phyloP scores from a whole-genome alignment of 148 eudicot species.

The Dysphania ambrosioides region DNA sequence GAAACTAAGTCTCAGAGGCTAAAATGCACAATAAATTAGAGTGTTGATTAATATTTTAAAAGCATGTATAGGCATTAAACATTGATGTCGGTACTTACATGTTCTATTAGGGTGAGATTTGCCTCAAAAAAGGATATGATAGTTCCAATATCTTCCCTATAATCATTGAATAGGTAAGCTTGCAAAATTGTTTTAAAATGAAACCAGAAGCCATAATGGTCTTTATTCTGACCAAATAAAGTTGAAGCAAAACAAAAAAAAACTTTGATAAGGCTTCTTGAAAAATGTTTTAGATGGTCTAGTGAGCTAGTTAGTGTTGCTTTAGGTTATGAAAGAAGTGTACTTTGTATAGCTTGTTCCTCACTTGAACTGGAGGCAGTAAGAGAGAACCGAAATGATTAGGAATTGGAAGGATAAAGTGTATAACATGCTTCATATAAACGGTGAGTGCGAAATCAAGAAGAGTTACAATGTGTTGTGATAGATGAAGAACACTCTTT shows the following conservation, averaged over 20 bases:
- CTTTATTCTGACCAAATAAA: neutral
- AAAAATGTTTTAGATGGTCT: too few species aligned
- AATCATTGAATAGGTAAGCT: slow-evolving; percentile 90
- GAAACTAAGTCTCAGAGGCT: slow-evolving; percentile 93
- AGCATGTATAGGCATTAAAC: neutral
- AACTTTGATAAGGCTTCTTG: too few species aligned
- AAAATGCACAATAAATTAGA: slow-evolving; percentile 20
- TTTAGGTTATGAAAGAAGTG: neutral
- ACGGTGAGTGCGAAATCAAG: too few species aligned
- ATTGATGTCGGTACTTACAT: slow-evolving; percentile 50
- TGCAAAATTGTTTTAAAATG: slow-evolving; percentile 29
- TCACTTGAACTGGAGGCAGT: too few species aligned
- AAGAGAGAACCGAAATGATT: too few species aligned
- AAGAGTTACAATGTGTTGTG: too few species aligned
- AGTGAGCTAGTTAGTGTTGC: neutral
- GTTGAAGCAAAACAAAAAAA: too few species aligned
- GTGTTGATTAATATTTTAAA: neutral
- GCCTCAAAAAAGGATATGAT: slow-evolving; percentile 95
- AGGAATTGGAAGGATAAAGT: too few species aligned
- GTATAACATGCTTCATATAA: too few species aligned
- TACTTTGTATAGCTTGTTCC: neutral
- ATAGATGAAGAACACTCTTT: too few species aligned
- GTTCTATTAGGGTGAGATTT: slow-evolving; percentile 86
- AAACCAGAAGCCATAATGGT: neutral
- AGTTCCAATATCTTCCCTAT: slow-evolving; percentile 98